phyloP scores from a whole-genome alignment of 192 early-diverging fungal genomes.

The Coemansia biformis region DNA sequence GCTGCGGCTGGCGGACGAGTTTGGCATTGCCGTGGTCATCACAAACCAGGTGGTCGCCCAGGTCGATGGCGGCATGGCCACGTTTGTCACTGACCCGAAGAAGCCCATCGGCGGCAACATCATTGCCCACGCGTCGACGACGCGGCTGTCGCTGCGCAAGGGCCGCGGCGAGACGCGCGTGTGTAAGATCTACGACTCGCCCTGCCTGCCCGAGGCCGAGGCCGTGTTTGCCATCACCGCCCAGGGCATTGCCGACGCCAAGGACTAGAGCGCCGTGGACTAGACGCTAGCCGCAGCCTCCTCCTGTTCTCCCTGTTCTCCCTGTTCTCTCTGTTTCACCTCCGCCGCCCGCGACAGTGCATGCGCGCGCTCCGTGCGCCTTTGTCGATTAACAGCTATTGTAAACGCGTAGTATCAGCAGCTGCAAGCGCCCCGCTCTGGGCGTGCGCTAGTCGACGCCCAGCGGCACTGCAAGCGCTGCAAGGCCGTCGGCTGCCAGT shows the following conservation, averaged over 20 bases:
- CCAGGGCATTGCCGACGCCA: conserved; percentile 85
- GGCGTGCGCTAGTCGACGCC: neutral
- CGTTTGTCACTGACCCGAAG: conserved; percentile 87
- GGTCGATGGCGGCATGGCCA: conserved; percentile 80
- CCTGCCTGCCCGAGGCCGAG: conserved; percentile 88
- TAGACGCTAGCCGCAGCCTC: too few relatives aligned
- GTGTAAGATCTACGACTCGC: conserved; percentile 97
- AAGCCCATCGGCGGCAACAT: conserved; percentile 99
- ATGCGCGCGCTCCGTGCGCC: too few relatives aligned
- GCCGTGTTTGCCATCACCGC: conserved; percentile 84
- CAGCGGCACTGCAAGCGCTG: conserved; percentile 31
- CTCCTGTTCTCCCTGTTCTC: neutral
- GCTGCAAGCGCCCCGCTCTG: too few relatives aligned
- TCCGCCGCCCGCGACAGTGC: too few relatives aligned
- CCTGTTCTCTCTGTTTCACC: neutral
- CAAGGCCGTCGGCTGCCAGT: neutral
- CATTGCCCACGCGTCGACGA: conserved; percentile 96
- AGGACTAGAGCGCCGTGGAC: conserved; percentile 64
- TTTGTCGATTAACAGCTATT: too few relatives aligned
- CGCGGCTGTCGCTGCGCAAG: conserved; percentile 87
- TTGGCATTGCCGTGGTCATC: conserved; percentile 94
- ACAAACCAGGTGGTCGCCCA: conserved; percentile 97
- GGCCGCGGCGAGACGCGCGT: conserved; percentile 85
- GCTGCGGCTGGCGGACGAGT: conserved; percentile 89
- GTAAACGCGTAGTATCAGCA: too few relatives aligned